These are phyloP conservation scores for Pterocarpus santalinus DNA, from an alignment of 306 rosid genomes.

Conservation along the genomic window DNA sequence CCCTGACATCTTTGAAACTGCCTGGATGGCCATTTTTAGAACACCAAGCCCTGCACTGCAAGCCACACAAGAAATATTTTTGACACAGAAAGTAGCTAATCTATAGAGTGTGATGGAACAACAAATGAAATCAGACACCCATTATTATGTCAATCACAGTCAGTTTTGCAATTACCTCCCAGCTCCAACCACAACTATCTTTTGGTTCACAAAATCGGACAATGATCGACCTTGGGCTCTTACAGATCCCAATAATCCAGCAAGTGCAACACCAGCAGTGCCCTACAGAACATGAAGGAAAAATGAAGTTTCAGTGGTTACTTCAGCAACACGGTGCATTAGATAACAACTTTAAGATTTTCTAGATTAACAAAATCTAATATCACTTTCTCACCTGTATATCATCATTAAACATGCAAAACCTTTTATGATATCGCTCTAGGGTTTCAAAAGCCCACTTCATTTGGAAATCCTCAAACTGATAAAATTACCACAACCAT, in stretches of 20 bases:
- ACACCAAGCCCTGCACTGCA: conserved; percentile 99
- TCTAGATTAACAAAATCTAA: conserved; percentile 26
- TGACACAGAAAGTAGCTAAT: conserved; percentile 42
- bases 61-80: conserved; percentile 32
- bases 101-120: conserved; percentile 44
- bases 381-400: conserved; percentile 78
- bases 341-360: conserved; percentile 28
- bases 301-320: conserved; percentile 30
- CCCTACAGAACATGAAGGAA: conserved; percentile 70
- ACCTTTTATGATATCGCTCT: conserved; percentile 88
- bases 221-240: conserved; percentile 96
- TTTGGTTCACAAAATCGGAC: conserved; percentile 84
- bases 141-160: conserved; percentile 35
- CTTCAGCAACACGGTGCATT: conserved; percentile 29
- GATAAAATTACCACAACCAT: conserved; percentile 48
- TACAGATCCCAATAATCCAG: conserved; percentile 92
- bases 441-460: conserved; percentile 99
- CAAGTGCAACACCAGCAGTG: conserved; percentile 99
- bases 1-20: conserved; percentile 82
- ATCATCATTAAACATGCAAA: conserved; percentile 99
- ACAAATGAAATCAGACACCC: conserved; percentile 39
- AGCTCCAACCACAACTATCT: conserved; percentile 98
- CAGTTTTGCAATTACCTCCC: conserved; percentile 77
- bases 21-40: conserved; percentile 82
- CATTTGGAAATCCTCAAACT: conserved; percentile 99